A percentile compares a stretch with the other conserved stretches of the same genome.
Evolutionary conservation across 1,139 yeast species (phyloP).

Genomic region (Yamadazyma kanchanaburiensis): DNA sequence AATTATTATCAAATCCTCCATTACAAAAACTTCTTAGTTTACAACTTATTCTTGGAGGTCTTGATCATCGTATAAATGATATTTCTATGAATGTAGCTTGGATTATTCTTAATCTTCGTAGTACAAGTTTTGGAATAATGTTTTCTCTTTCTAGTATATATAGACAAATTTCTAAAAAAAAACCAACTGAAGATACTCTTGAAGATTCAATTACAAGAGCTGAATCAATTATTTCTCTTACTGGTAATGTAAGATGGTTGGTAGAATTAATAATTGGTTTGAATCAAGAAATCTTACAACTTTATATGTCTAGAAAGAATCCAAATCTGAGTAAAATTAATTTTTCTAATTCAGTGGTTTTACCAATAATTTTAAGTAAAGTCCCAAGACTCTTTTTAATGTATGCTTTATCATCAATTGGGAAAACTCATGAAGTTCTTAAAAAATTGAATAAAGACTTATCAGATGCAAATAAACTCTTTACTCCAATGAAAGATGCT

Average conservation of each 20-base stretch:
- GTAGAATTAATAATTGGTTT: constrained; percentile 65
- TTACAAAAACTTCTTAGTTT: constrained; percentile 62
- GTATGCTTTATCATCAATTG: constrained; percentile 67
- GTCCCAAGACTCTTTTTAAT: constrained; percentile 69
- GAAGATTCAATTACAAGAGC: constrained; percentile 56
- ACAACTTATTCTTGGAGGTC: constrained; percentile 66
- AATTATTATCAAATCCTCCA: constrained; percentile 69
- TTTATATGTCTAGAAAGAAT: constrained; percentile 21
- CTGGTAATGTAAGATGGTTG: constrained; percentile 79
- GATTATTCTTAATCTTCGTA: constrained; percentile 64
- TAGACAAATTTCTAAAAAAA: constrained; percentile 51
- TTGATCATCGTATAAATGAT: constrained; percentile 37
- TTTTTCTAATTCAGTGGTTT: constrained; percentile 34
- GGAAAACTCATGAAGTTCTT: constrained; percentile 61
- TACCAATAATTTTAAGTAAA: constrained; percentile 59
- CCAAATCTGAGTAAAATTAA: constrained; percentile 22
- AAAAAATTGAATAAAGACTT: constrained; percentile 44
- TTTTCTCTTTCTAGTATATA: constrained; percentile 64
- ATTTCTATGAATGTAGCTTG: constrained; percentile 59
- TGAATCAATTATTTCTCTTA: constrained; percentile 54
- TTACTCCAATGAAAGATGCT: constrained; percentile 54
- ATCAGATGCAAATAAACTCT: constrained; percentile 37
- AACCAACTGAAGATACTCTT: constrained; percentile 47
- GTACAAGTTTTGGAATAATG: constrained; percentile 72
- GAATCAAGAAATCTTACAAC: constrained; percentile 62